These are phyloP conservation scores for Bombardia bombarda DNA, from an alignment of 495 filamentous ascomycete species.

Conservation along the genomic window DNA sequence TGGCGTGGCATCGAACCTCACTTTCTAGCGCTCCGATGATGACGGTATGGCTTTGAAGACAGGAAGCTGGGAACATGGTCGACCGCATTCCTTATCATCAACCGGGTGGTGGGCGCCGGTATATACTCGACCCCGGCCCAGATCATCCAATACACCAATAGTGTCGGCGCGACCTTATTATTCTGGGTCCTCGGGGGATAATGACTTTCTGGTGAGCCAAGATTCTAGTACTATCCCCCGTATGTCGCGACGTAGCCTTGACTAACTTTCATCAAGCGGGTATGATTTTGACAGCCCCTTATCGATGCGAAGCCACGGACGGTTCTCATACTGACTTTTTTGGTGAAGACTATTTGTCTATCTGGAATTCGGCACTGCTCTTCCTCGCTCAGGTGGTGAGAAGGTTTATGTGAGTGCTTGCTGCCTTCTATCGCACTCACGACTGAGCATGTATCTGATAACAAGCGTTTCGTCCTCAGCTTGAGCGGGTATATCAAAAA, in stretches of 20 bases:
- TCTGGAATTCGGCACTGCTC: slow-evolving; percentile 26
- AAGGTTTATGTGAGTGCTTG: slow-evolving; percentile 23
- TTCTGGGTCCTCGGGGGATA: slow-evolving; percentile 27
- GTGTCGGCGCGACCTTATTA: slow-evolving; percentile 21
- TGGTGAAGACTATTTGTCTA: slow-evolving; percentile 23
- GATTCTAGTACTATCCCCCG: background rate
- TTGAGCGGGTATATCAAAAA: slow-evolving; percentile 25
- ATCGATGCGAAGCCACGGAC: background rate
- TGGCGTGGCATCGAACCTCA: no score
- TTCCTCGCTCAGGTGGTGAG: slow-evolving; percentile 26
- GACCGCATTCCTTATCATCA: slow-evolving; percentile 27
- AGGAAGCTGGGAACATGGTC: slow-evolving; percentile 27
- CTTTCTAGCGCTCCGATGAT: background rate
- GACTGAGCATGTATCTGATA: no score
- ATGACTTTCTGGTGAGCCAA: slow-evolving; percentile 24
- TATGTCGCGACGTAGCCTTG: background rate
- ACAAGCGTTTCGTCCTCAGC: slow-evolving; percentile 7
- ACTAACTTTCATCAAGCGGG: slow-evolving; percentile 12
- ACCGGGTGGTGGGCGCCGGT: slow-evolving; percentile 23
- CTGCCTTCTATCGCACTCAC: background rate
- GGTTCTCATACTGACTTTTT: slow-evolving; percentile 3
- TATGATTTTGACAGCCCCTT: slow-evolving; percentile 1
- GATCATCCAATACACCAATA: slow-evolving; percentile 20
- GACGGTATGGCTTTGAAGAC: slow-evolving; percentile 4
- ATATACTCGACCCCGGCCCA: slow-evolving; percentile 21